Conservation (phyloP, 176 grass and related monocot species). For the bread wheat (Triticum aestivum) region DNA sequence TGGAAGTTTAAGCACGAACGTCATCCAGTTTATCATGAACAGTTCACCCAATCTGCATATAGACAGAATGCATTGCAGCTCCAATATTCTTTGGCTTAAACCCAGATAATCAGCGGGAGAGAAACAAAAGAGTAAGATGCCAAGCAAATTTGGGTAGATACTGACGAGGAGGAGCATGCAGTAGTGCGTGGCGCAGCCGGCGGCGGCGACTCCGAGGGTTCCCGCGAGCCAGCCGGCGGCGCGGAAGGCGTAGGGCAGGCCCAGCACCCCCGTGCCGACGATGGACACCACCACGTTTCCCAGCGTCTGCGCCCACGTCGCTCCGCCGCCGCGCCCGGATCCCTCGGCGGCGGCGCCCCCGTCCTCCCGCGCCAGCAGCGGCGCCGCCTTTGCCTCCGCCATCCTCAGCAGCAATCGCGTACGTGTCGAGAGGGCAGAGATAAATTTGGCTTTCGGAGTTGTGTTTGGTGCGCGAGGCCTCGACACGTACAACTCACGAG, state of each 20-base stretch:
- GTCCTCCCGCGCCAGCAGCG: conserved; percentile 33
- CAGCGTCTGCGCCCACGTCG: conserved; percentile 72
- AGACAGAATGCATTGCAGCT: neutral
- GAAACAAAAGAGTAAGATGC: neutral
- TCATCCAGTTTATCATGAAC: neutral
- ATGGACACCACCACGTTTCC: conserved; percentile 91
- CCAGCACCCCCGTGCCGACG: conserved; percentile 86
- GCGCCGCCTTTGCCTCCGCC: conserved; percentile 8
- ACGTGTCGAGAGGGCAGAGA: neutral
- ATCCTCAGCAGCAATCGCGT: neutral
- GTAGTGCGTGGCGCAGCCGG: conserved; percentile 65
- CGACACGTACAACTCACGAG: neutral
- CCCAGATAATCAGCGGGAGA: neutral
- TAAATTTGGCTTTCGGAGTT: neutral
- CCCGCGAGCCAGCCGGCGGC: conserved; percentile 73
- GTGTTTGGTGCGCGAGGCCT: neutral
- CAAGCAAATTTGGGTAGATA: neutral
- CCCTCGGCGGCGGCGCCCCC: neutral
- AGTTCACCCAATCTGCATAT: neutral
- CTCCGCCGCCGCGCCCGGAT: neutral
- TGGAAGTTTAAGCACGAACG: neutral
- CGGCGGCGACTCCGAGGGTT: conserved; percentile 56
- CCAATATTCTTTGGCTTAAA: neutral
- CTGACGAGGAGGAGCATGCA: conserved; percentile 94
- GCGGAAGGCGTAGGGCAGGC: conserved; percentile 87